Conservation (phyloP, 2,329 filamentous ascomycete genomes). For the Calonectria hawksworthii region DNA sequence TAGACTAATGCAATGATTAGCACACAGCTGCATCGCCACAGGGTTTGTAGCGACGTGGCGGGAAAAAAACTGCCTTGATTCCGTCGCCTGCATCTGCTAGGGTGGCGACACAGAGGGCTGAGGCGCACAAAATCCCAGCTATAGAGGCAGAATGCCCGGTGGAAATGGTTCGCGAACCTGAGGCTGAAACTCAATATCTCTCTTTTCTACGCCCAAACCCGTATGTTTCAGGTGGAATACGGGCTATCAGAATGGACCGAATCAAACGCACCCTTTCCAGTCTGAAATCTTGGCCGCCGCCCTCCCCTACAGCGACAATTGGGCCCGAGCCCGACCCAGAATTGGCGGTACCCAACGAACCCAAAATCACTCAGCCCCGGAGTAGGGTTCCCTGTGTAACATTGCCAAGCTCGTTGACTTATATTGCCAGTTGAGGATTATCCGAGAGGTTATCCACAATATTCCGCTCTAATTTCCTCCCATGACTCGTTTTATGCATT, state of each 20-base stretch:
- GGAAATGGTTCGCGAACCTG: background rate
- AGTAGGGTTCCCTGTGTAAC: background rate
- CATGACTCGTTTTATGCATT: constrained; percentile 44
- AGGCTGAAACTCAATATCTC: background rate
- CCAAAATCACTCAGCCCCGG: background rate
- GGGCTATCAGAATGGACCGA: background rate
- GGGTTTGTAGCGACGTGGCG: background rate
- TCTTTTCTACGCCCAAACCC: background rate
- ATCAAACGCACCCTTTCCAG: background rate
- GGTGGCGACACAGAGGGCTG: no score
- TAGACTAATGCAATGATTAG: background rate
- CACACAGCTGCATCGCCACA: background rate
- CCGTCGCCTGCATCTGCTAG: no score
- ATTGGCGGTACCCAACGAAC: background rate
- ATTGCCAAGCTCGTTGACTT: background rate
- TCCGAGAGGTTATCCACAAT: constrained; percentile 48
- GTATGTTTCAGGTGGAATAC: background rate
- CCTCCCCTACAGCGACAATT: background rate
- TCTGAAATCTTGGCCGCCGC: background rate
- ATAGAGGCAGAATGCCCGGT: no score
- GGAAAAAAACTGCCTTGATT: no score
- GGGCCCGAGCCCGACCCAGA: background rate
- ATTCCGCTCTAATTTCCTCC: constrained; percentile 47
- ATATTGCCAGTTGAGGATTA: constrained; percentile 22
- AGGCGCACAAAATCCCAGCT: no score